Evolutionary conservation across 2,329 filamentous ascomycete species (phyloP).

Genomic region (Neobulgaria alba): DNA sequence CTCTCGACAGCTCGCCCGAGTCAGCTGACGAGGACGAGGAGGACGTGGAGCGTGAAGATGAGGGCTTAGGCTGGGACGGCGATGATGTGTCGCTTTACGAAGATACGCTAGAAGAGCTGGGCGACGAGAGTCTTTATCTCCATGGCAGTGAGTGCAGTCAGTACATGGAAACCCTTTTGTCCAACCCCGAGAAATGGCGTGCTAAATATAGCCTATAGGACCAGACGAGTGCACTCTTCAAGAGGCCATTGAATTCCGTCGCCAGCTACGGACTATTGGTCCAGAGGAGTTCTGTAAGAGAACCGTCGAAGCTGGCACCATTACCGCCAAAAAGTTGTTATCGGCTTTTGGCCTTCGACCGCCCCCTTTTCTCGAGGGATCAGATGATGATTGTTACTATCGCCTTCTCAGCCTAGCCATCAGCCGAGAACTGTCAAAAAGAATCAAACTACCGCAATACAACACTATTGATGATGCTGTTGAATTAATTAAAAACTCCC

Average conservation of each 20-base stretch:
- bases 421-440: slow-evolving; percentile 70
- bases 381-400: slow-evolving; percentile 67
- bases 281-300: slow-evolving; percentile 66
- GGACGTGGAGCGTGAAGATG: slow-evolving; percentile 17
- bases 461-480: slow-evolving; percentile 88
- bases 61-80: slow-evolving; percentile 31
- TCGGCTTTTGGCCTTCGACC: slow-evolving; percentile 76
- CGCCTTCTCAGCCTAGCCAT: slow-evolving; percentile 69
- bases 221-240: slow-evolving; percentile 48
- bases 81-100: slow-evolving; percentile 35
- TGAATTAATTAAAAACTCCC: slow-evolving; percentile 59
- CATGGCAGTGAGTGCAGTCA: slow-evolving; percentile 30
- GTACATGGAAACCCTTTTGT: slow-evolving; percentile 4
- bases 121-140: slow-evolving; percentile 35
- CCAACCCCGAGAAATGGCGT: slow-evolving; percentile 6
- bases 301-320: slow-evolving; percentile 58
- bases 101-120: slow-evolving; percentile 38
- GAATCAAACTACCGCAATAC: slow-evolving; percentile 69
- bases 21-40: slow-evolving; percentile 14
- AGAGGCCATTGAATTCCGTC: slow-evolving; percentile 60
- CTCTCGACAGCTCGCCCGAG: slow-evolving; percentile 7
- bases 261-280: slow-evolving; percentile 67
- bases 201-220: slow-evolving; percentile 21
- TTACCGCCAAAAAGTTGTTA: slow-evolving; percentile 74
- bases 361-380: slow-evolving; percentile 63